phyloP scores from a whole-genome alignment of 495 filamentous ascomycete genomes.

The Penicillium lagena region DNA sequence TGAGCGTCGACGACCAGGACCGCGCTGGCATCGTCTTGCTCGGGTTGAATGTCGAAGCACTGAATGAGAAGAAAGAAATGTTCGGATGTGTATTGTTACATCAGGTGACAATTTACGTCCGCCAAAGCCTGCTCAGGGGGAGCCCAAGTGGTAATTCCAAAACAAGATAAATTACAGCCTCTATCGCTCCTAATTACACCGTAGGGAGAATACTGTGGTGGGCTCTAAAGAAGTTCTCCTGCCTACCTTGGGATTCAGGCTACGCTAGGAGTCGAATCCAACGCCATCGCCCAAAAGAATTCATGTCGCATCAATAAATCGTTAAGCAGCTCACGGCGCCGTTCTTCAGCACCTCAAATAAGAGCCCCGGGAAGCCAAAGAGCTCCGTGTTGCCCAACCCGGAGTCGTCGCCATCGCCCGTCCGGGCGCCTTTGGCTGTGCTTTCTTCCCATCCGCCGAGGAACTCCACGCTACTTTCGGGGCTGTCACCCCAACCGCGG shows the following conservation, averaged over 20 bases:
- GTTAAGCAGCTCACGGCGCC: constrained; percentile 83
- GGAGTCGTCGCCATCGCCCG: constrained; percentile 46
- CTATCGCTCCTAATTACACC: too few species aligned
- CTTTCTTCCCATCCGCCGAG: constrained; percentile 87
- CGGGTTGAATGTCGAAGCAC: too few species aligned
- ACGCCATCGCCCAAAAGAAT: background rate
- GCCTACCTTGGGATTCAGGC: too few species aligned
- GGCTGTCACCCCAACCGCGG: constrained; percentile 84
- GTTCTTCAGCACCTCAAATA: constrained; percentile 95
- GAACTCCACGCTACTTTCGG: constrained; percentile 83
- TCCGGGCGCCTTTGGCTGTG: constrained; percentile 35
- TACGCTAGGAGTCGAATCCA: too few species aligned
- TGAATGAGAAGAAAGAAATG: too few species aligned
- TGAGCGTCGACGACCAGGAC: constrained; percentile 55
- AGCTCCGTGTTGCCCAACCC: constrained; percentile 72
- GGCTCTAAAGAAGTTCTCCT: too few species aligned
- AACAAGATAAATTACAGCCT: too few species aligned
- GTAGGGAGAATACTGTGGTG: too few species aligned
- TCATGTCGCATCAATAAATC: constrained; percentile 54
- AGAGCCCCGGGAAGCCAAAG: constrained; percentile 86
- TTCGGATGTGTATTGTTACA: too few species aligned
- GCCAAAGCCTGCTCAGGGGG: too few species aligned
- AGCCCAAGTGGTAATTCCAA: too few species aligned
- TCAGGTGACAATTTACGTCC: too few species aligned
- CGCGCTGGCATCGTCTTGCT: constrained; percentile 43